Conservation (phyloP, 306 rosid species). For the Fragaria iinumae region DNA sequence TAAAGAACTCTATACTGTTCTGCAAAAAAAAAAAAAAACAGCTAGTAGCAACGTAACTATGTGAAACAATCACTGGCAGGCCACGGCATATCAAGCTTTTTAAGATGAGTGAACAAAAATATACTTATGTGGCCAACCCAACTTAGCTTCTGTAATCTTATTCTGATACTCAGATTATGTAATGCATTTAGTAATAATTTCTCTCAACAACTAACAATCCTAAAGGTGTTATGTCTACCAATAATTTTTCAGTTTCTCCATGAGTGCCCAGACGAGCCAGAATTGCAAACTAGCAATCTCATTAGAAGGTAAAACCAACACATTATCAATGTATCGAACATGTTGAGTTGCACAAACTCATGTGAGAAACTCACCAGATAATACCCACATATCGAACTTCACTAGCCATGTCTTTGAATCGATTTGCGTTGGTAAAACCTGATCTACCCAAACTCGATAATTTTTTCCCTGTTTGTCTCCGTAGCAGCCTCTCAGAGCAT, state of each 20-base stretch:
- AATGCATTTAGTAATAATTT: not conserved
- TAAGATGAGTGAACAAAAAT: not conserved
- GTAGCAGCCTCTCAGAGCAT: slow-evolving; percentile 35
- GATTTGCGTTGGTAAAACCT: slow-evolving; percentile 45
- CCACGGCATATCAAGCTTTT: not conserved
- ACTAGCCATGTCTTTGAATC: slow-evolving; percentile 64
- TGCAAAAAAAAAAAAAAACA: not conserved
- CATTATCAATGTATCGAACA: not conserved
- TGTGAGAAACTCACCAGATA: slow-evolving; percentile 39
- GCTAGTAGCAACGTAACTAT: not conserved
- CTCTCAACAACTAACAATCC: not conserved
- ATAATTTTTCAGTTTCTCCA: not conserved
- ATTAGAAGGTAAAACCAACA: not conserved
- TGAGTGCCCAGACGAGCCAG: not conserved
- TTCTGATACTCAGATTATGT: not conserved
- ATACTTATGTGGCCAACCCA: not conserved
- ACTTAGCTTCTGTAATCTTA: not conserved
- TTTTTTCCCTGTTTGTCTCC: slow-evolving; percentile 80
- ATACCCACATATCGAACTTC: slow-evolving; percentile 75
- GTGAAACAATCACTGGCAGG: not conserved
- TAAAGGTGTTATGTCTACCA: not conserved
- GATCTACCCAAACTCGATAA: slow-evolving; percentile 69
- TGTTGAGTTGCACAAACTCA: not conserved
- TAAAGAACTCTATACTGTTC: not conserved
- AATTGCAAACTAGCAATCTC: not conserved